These are phyloP conservation scores for Microdochium trichocladiopsis DNA, from an alignment of 2,329 filamentous ascomycete genomes.

Conservation along the genomic window DNA sequence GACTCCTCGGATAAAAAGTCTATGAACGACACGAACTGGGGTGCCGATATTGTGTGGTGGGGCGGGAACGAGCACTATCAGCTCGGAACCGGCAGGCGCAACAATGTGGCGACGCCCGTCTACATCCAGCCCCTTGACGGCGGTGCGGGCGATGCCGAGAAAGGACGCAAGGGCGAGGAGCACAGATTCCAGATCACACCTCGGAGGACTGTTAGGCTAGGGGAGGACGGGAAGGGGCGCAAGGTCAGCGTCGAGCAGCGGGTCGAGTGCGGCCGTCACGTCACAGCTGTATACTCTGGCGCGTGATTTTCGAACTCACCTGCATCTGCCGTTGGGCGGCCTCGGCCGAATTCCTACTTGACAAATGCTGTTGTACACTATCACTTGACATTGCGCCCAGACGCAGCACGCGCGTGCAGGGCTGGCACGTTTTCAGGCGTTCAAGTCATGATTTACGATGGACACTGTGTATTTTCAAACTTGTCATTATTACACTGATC, in stretches of 20 bases:
- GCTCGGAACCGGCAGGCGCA: conserved; percentile 83
- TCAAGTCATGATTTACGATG: not conserved
- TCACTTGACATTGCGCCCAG: not conserved
- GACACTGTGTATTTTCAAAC: not conserved
- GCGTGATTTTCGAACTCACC: conserved; percentile 7
- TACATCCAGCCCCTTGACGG: conserved; percentile 76
- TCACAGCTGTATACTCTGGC: conserved; percentile 75
- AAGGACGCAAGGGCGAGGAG: conserved; percentile 53
- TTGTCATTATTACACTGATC: not conserved
- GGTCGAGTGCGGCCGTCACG: conserved; percentile 76
- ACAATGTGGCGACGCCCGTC: conserved; percentile 66
- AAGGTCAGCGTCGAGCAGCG: conserved; percentile 76
- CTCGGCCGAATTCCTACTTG: not conserved
- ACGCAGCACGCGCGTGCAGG: not conserved
- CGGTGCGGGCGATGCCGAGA: conserved; percentile 45
- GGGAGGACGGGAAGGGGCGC: conserved; percentile 51
- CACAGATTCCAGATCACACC: conserved; percentile 79
- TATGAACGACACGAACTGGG: conserved; percentile 75
- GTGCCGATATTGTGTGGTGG: conserved; percentile 86
- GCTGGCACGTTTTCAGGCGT: not conserved
- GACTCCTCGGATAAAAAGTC: conserved; percentile 40
- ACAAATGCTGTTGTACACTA: not conserved
- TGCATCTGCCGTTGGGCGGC: not conserved
- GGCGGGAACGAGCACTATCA: conserved; percentile 93
- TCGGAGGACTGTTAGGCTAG: conserved; percentile 59